phyloP scores from a whole-genome alignment of 2,329 filamentous ascomycete species.

The Claviceps maximensis region DNA sequence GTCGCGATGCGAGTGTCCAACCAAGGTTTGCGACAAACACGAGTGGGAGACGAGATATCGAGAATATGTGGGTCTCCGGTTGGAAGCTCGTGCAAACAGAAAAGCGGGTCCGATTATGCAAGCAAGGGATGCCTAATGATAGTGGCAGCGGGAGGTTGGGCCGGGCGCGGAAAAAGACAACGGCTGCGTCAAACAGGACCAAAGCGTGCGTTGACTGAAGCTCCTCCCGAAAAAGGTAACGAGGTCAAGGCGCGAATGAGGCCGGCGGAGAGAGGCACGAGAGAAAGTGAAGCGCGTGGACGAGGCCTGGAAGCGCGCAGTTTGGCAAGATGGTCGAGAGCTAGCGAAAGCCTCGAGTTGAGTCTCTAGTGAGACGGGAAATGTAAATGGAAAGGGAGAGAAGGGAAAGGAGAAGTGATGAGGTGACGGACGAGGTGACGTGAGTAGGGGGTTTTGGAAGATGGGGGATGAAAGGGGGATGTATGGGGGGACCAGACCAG shows the following conservation, averaged over 20 bases:
- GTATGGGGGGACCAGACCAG: constrained; percentile 8
- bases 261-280: constrained; percentile 3
- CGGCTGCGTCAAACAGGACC: constrained; percentile 3
- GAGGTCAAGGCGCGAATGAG: not conserved
- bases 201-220: constrained; percentile 1
- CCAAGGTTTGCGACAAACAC: constrained; percentile 7
- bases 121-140: constrained; percentile 5
- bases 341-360: constrained; percentile 34
- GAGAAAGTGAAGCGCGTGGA: constrained; percentile 5
- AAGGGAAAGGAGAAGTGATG: constrained; percentile 15
- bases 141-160: constrained; percentile 11
- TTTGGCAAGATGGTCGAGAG: constrained; percentile 24
- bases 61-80: not conserved
- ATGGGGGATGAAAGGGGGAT: constrained; percentile 10
- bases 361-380: constrained; percentile 13
- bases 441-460: not conserved
- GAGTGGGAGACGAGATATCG: not conserved
- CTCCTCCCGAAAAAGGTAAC: not conserved
- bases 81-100: constrained; percentile 22
- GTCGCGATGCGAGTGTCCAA: constrained; percentile 9
- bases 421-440: constrained; percentile 5
- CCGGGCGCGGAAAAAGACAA: constrained; percentile 7
- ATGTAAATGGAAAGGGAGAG: constrained; percentile 14
- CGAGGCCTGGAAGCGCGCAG: constrained; percentile 5
- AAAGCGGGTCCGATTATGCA: constrained; percentile 14